Percentiles rank a stretch among this genome's conserved stretches.
Conservation (phyloP, 768 basidiomycete genomes). For the Mycena filopes region DNA sequence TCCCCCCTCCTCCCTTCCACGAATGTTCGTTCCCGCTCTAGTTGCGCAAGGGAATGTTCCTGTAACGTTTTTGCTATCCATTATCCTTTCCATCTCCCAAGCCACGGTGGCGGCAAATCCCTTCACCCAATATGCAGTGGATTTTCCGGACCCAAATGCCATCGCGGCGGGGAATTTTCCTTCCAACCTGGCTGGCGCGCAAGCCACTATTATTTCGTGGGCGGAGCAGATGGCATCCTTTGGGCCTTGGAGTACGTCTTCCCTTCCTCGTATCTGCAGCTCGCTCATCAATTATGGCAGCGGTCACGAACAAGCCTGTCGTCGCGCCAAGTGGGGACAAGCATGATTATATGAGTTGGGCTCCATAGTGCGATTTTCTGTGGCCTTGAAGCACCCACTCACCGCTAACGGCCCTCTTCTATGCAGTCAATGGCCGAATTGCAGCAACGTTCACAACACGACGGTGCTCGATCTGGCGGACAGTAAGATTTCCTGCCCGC, state of each 20-base stretch:
- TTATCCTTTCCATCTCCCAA: not conserved
- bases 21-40: not conserved
- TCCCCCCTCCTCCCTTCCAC: not conserved
- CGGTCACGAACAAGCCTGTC: conserved; percentile 59
- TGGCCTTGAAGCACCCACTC: too few relatives aligned
- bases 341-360: conserved; percentile 77
- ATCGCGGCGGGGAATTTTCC: conserved; percentile 55
- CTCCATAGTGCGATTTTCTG: conserved; percentile 65
- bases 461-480: conserved; percentile 66
- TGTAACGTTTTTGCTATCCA: not conserved
- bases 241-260: conserved; percentile 62
- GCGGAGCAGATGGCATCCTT: conserved; percentile 53
- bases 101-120: conserved; percentile 12
- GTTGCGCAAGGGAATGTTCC: too few relatives aligned
- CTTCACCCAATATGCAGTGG: conserved; percentile 54
- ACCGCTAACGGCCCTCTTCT: not conserved
- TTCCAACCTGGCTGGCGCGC: conserved; percentile 52
- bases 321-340: conserved; percentile 63
- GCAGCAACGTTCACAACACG: conserved; percentile 64
- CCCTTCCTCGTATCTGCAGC: not conserved
- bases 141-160: conserved; percentile 63
- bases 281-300: conserved; percentile 40
- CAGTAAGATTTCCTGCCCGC: not conserved
- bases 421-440: conserved; percentile 72
- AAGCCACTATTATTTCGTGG: conserved; percentile 57